Evolutionary conservation across 176 grass and related monocot genomes (phyloP), one percentile per base, ranked within the genome.

Genomic region (Puya raimondii): DNA sequence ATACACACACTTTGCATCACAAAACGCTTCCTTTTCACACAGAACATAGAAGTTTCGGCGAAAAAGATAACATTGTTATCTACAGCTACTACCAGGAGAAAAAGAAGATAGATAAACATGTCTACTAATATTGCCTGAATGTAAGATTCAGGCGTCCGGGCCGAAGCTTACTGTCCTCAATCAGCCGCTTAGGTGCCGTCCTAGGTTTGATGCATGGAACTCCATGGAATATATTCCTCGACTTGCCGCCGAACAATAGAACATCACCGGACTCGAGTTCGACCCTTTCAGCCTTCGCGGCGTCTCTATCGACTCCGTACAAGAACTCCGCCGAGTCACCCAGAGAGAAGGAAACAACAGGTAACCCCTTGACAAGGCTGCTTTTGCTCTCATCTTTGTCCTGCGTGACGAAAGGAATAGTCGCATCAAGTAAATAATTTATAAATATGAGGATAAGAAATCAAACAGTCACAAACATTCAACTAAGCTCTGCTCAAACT

Each of bases 131-230:
- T 50, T 85, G 78, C 71, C 86, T 85, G 42, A 88, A 85, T 58
- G 78, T 89, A 68, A 89, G 79, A 78, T 85, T 85, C 52, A 89
- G 67, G 2, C 82, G 81, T 47, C 86, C 86, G n/a, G 82, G 82
- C 53, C 67, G 74, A 76, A 89, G 78, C 17, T 18, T 75, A 26
- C 82, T 67, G 59, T 85, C 53, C 14, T 85, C 71, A 0, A 50
- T 76, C 52, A 89, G 58, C 23, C 48, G 76, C 0, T 4, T 63
- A 2, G 77, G 81, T 49, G 81, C 81, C 3, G 70, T 84, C 22
- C 74, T 84, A 1, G 51, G 26, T 54, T 18, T 63, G 22, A 84
- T 73, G 8, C 18, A 63, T 29, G 77, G 67, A 42, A 88, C 78
- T 9, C 85, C 78, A 14, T 88, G 85, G 67, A 84, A 84, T 71